phyloP scores from a whole-genome alignment of 106 monocot genomes.

The Dendrobium huoshanense region DNA sequence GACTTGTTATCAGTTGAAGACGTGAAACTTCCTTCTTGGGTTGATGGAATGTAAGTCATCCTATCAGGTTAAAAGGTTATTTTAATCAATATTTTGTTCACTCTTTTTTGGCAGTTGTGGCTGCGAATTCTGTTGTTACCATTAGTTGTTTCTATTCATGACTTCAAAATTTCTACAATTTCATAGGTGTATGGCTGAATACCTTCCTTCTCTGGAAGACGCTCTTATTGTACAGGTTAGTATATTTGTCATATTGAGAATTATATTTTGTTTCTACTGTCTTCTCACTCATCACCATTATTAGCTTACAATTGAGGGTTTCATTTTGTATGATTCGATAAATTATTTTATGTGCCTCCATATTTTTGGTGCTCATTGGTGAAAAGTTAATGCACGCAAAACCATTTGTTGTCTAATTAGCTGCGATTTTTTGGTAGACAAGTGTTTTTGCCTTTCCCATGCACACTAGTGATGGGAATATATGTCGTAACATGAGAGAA shows the following conservation, averaged over 20 bases:
- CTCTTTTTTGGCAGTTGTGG: background rate
- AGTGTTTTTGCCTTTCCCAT: background rate
- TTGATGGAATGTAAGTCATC: slow-evolving; percentile 75
- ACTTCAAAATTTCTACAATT: background rate
- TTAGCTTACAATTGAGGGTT: background rate
- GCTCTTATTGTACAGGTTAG: slow-evolving; percentile 63
- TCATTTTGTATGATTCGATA: background rate
- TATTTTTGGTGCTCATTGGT: background rate
- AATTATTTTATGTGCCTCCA: background rate
- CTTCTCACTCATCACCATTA: background rate
- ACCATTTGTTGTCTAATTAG: background rate
- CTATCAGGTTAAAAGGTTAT: background rate
- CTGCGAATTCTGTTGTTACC: background rate
- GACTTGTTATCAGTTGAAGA: slow-evolving; percentile 65
- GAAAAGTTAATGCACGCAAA: background rate
- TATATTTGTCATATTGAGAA: background rate
- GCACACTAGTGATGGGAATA: background rate
- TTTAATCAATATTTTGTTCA: background rate
- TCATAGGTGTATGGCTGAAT: slow-evolving; percentile 86
- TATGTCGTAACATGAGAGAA: background rate
- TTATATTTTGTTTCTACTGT: slow-evolving; percentile 5
- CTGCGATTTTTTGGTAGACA: background rate
- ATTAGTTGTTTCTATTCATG: background rate
- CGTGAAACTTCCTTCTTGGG: slow-evolving; percentile 86
- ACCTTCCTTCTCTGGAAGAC: slow-evolving; percentile 76